phyloP scores from a whole-genome alignment of 2,329 filamentous ascomycete species.

The Aureobasidium namibiae region DNA sequence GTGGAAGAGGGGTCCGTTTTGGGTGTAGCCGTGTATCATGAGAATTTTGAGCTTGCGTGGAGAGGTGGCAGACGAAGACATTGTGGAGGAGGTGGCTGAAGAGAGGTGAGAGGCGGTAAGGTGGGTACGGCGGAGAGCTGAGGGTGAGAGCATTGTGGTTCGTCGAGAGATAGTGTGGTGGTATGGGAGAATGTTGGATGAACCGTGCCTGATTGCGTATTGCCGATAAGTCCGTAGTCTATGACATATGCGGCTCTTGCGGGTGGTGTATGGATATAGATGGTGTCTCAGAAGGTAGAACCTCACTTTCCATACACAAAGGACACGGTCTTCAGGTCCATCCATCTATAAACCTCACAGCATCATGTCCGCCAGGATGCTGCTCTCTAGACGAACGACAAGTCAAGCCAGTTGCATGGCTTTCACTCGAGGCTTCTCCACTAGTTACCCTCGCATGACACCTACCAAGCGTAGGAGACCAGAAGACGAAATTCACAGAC shows the following conservation, averaged over 20 bases:
- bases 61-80: background rate
- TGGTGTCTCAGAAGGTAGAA: background rate
- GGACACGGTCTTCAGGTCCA: background rate
- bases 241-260: conserved; percentile 4
- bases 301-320: no score
- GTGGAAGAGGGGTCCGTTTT: conserved; percentile 77
- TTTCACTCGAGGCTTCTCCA: background rate
- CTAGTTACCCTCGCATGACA: background rate
- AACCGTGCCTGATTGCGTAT: background rate
- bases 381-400: background rate
- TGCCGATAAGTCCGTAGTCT: conserved; percentile 2
- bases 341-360: background rate
- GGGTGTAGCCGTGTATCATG: conserved; percentile 67
- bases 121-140: background rate
- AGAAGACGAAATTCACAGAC: conserved; percentile 17
- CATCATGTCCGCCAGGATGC: background rate
- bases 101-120: conserved; percentile 1
- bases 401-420: background rate
- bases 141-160: background rate
- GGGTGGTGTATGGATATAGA: background rate
- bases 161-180: background rate
- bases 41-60: conserved; percentile 35
- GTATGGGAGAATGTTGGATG: background rate
- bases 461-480: background rate
- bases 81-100: background rate